A percentile compares a stretch with the other conserved stretches of the same genome.
Conservation (phyloP, 768 basidiomycete species). For the Suillus fuscotomentosus region DNA sequence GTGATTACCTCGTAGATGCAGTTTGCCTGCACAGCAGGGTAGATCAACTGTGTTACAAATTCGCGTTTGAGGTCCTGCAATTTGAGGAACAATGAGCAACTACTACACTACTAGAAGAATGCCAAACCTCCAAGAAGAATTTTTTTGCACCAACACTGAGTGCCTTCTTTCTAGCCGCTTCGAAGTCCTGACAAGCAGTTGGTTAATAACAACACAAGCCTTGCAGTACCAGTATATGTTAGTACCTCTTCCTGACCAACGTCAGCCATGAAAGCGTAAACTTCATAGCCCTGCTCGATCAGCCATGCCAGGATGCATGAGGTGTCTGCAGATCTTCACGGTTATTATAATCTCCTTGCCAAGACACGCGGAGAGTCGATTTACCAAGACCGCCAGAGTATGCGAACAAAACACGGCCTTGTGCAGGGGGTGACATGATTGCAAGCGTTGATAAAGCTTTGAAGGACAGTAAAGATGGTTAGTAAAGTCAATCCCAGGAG, state of each 20-base stretch:
- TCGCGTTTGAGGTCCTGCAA: constrained; percentile 89
- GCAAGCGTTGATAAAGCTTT: background rate
- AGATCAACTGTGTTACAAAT: constrained; percentile 95
- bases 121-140: constrained; percentile 81
- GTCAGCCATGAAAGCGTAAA: constrained; percentile 96
- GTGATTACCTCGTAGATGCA: constrained; percentile 89
- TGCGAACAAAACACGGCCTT: constrained; percentile 58
- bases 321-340: constrained; percentile 63
- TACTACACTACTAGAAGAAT: background rate
- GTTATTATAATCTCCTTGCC: background rate
- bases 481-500: background rate
- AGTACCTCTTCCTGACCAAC: constrained; percentile 87
- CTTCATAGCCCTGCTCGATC: constrained; percentile 97
- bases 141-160: constrained; percentile 89
- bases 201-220: background rate
- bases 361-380: constrained; percentile 26
- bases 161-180: constrained; percentile 87
- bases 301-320: constrained; percentile 99
- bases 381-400: constrained; percentile 97
- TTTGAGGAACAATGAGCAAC: background rate
- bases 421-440: background rate
- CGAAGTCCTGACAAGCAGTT: constrained; percentile 70
- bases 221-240: no score
- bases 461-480: background rate
- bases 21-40: constrained; percentile 97